Base-by-base conservation (phyloP, 306 rosid genomes). In the Sicyos edulis region DNA sequence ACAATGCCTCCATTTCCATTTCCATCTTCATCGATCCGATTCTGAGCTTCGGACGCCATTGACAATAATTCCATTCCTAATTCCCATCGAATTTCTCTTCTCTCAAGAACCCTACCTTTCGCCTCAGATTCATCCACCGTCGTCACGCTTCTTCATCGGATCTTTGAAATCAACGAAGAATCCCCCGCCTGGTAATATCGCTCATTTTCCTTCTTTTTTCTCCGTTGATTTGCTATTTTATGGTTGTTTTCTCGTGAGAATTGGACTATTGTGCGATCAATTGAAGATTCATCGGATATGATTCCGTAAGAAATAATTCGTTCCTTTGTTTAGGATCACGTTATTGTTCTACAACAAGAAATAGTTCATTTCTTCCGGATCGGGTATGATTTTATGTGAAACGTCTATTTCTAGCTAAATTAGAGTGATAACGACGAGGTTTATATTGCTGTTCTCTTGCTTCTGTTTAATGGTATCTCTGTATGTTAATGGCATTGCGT, bases 61-160 rank as follows among this genome's bases (percentile, higher is more conserved):
- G 55, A 12, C 72, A 12, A 45, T 8, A 68, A 49, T 24, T 40
- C 40, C 29, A 61, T 61, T 42, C 37, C 62, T 51, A 5, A 12
- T 66, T 14, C 24, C 71, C 71, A 67, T 68, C 40, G 14, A 68
- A 68, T 68, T 47, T 12, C 40, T 19, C 20, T 67, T 20, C 72
- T 67, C n/a, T 54, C 17, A n/a, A 51, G 12, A 54, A 71, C 63
- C 75, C 50, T 71, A 71, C 16, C n/a, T 15, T 15, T 70, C 20
- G 19, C 73, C 19, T 45, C 74, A 26, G 74, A 70, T 70, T 71
- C 75, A 2, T 71, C 75, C 63, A 34, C 54, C 75, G 49, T 71
- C 51, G 16, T 54, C 75, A 54, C 64, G 34, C 14, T 26, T 32
- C 37, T 71, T 55, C 75, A 34, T 54, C 53, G 45, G 75, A 71